Base-by-base conservation (phyloP, 306 rosid genomes). In the Oxytropis ochrocephala region DNA sequence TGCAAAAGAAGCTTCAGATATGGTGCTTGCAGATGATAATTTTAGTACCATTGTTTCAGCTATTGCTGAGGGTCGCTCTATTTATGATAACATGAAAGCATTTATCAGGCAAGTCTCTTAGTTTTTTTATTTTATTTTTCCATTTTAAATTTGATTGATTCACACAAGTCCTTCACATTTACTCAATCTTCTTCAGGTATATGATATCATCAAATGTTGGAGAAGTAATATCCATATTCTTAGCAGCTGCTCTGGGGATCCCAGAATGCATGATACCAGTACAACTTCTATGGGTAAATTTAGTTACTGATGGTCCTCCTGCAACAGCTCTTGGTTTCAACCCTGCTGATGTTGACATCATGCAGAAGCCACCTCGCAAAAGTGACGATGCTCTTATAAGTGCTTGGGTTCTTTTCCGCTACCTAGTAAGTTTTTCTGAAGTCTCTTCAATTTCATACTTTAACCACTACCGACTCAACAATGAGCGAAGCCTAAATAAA, bases 1-100 rank as follows among this genome's bases (percentile, higher is more conserved):
- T 67, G 96, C 96, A 64, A 88, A 90, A 88, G 95, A 90, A 78
- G 96, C 95, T 77, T 88, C 96, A 36, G 96, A 90, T 71, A 86
- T 90, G 96, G 88, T 90, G 60, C 87, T 88, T 63, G 95, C 95
- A 39, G 96, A 90, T 76, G 96, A 90, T 72, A 90, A 88, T 70
- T 88, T 90, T 72, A 86, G 85, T 49, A 82, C 87, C 47, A 90
- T 84, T 7, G 96, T 88, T 69, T 86, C 81, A 55, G 95, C 96
- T 57, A 77, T 90, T 43, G 89, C 90, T 0, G 96, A 90, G 77
- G 95, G 96, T 30, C 91, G 95, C 17, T 76, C 95, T 50, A 88
- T 90, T 75, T 90, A 86, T 61, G 81, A 85, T 39, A 90, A 88
- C 81, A 90, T 88, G 96, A 90, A 88, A 80, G 83, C 95, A 62